Evolutionary conservation across 257 asterid genomes (phyloP).

Genomic region (Jacaranda copaia): DNA sequence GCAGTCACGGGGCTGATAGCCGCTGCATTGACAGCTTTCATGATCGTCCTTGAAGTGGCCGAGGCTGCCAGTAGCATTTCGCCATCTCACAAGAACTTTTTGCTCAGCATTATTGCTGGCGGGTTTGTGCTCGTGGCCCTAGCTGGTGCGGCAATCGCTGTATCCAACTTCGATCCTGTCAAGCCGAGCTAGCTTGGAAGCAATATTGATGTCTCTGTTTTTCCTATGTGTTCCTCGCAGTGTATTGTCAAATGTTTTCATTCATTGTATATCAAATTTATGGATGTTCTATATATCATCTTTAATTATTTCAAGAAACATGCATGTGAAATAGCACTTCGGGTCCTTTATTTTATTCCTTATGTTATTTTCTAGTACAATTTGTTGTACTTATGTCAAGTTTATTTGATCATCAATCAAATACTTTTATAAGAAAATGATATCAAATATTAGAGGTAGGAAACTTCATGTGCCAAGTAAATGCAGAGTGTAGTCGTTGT

Average conservation of each 20-base stretch:
- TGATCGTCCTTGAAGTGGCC: conserved; percentile 66
- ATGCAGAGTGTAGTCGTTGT: no score
- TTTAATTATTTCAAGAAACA: not conserved
- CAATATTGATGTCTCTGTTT: not conserved
- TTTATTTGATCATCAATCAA: no score
- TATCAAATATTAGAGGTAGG: no score
- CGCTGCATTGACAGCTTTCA: conserved; percentile 64
- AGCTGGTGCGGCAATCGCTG: conserved; percentile 60
- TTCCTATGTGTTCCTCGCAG: not conserved
- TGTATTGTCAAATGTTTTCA: conserved; percentile 30
- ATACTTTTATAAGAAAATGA: no score
- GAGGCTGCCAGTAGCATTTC: conserved; percentile 71
- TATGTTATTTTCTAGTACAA: no score
- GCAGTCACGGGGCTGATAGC: conserved; percentile 65
- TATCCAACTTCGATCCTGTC: conserved; percentile 77
- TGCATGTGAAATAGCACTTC: not conserved
- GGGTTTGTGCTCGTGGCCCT: conserved; percentile 57
- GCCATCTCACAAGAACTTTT: conserved; percentile 72
- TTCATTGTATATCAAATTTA: conserved; percentile 10
- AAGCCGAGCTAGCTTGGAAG: conserved; percentile 49
- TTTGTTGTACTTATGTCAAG: no score
- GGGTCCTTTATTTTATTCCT: no score
- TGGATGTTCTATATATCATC: not conserved
- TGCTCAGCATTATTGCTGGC: conserved; percentile 76
- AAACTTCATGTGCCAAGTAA: no score